Base-by-base conservation (phyloP, 2,329 filamentous ascomycete species). In the Dothideomycetidae sp. region DNA sequence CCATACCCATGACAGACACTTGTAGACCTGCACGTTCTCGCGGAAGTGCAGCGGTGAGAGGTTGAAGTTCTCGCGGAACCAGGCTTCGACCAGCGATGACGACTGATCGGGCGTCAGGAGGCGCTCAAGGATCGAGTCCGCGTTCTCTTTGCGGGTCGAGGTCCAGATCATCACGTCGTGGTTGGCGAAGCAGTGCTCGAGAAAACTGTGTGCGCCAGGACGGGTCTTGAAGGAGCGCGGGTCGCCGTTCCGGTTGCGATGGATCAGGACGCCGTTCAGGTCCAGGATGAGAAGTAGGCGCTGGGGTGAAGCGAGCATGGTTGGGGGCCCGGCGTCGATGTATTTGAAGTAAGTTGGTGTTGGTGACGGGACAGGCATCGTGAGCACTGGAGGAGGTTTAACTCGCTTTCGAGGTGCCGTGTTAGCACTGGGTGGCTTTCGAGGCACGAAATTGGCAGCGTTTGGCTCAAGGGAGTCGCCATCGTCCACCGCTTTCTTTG, bases 91-190 rank as follows among this genome's bases (percentile, higher is more conserved):
- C 12, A 92, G 66, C 15, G 64, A 57, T 0, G 57, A 40, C 19
- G 63, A 63, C 47, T 79, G 67, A 1, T 66, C 52, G 0, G 60
- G 55, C 0, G 66, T 62, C 41, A 93, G 67, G 0, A 93, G 67
- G 33, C 71, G 61, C 2, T 62, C 58, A 43, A 82, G 73, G 66
- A 93, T 81, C 23, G 60, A 61, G 5, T 58, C 46, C 10, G 93
- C 83, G 46, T 90, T 94, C 1, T 69, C 57, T 0, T 76, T 77
- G 13, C 68, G 71, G 0, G 88, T 85, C 5, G 83, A 93, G 1
- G 88, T 93, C 85, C 88, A 98, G 41, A 96, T 73, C 61, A 85
- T 83, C 18, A 93, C 78, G 36, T 67, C 65, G 62, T 92, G 88
- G 41, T 77, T 75, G 10, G 70, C 59, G 47, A 93, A 68, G 46